Base-by-base conservation (phyloP, 345 rosid genomes). In the Eucalyptus brandiana region DNA sequence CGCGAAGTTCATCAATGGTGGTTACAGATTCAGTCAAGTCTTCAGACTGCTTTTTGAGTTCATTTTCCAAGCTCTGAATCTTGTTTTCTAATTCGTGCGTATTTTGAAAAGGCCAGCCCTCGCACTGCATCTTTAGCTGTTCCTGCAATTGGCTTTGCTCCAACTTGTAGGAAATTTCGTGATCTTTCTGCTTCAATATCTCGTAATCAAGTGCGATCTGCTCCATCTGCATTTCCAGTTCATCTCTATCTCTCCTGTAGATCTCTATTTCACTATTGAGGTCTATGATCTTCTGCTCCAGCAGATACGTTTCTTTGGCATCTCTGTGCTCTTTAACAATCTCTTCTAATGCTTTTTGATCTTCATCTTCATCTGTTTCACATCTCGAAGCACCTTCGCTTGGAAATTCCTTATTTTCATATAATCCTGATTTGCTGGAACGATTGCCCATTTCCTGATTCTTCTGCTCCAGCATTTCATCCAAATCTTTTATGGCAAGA, bases 181-280 rank as follows among this genome's bases (percentile, higher is more conserved):
- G 99, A 91, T 97, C 95, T 91, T 96, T 97, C 88, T 98, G 99
- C 91, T 96, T 97, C 89, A 96, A 47, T 91, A 97, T 98, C 98
- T 98, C 99, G 88, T 98, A 96, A 88, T 98, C 99, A 87, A 98
- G 94, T 67, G 97, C 99, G 86, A 98, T 95, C 92, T 97, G 99
- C 93, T 98, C 98, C 97, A 96, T 94, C 90, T 96, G 99, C 91
- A 93, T 94, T 96, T 97, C 98, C 62, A 96, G 92, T 90, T 96
- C 99, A 88, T 97, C 98, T 91, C 92, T 98, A 45, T 96, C 98
- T 87, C 97, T 93, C 91, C 93, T 94, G 88, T 92, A 96, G 89
- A 94, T 94, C 94, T 98, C 98, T 53, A 96, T 91, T 93, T 97
- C 99, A 56, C 93, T 94, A 87, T 90, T 88, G 10, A 98, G 95